These are phyloP conservation scores for Cryphonectria japonica DNA, from an alignment of 2,329 filamentous ascomycete species.

Conservation along the genomic window DNA sequence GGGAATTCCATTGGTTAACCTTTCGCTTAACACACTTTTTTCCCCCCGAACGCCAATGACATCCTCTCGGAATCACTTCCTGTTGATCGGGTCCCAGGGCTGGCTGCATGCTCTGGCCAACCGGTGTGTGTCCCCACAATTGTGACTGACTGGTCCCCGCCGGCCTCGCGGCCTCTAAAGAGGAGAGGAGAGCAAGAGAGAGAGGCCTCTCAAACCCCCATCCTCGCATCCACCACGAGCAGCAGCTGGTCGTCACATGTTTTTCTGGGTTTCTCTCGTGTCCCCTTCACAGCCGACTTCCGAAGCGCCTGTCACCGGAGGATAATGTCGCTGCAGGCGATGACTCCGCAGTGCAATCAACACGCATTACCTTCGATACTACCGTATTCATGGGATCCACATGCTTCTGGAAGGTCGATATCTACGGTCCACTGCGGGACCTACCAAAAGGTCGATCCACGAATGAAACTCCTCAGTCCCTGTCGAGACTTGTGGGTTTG, in stretches of 20 bases:
- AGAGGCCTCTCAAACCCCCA: neutral
- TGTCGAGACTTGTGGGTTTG: neutral
- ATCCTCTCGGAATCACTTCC: slow-evolving; percentile 25
- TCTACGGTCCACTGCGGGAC: neutral
- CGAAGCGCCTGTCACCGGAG: slow-evolving; percentile 1
- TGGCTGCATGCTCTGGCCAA: slow-evolving; percentile 19
- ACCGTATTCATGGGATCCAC: slow-evolving; percentile 10
- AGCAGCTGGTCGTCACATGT: slow-evolving; percentile 19
- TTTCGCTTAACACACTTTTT: slow-evolving; percentile 19
- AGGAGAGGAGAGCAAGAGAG: neutral
- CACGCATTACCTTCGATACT: neutral
- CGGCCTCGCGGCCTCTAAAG: neutral
- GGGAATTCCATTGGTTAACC: slow-evolving; percentile 11
- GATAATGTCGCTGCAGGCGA: neutral
- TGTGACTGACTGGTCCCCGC: slow-evolving; percentile 2
- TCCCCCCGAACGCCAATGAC: slow-evolving; percentile 16
- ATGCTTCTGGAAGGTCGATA: slow-evolving; percentile 19
- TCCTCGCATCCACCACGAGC: neutral
- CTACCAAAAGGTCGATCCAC: slow-evolving; percentile 1
- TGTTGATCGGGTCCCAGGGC: slow-evolving; percentile 15
- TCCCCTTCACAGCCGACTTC: slow-evolving; percentile 6
- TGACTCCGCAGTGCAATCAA: neutral
- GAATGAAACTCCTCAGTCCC: slow-evolving; percentile 5
- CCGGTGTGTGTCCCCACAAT: slow-evolving; percentile 21
- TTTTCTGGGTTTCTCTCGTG: neutral